phyloP scores from a whole-genome alignment of 257 asterid genomes.

The Ehretia macrophylla region DNA sequence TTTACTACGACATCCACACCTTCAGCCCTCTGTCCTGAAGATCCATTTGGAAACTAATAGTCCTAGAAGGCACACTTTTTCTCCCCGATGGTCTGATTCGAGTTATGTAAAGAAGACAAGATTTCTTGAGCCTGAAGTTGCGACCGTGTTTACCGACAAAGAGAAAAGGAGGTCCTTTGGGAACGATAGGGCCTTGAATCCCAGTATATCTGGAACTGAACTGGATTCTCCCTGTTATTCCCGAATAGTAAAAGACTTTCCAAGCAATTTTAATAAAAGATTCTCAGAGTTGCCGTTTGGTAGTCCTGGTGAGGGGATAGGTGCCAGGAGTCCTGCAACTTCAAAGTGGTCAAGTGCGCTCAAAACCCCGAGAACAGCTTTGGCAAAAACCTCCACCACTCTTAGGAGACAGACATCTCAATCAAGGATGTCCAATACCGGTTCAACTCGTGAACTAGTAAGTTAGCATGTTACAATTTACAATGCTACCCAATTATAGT shows the following conservation, averaged over 20 bases:
- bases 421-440: conserved; percentile 65
- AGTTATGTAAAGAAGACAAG: conserved; percentile 48
- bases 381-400: conserved; percentile 39
- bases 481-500: neutral
- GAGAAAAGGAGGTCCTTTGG: conserved; percentile 68
- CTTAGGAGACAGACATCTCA: conserved; percentile 55
- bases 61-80: conserved; percentile 59
- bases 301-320: conserved; percentile 39
- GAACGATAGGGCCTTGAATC: conserved; percentile 86
- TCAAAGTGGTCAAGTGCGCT: conserved; percentile 36
- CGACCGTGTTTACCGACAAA: conserved; percentile 15
- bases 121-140: conserved; percentile 42
- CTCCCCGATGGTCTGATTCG: conserved; percentile 28
- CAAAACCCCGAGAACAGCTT: conserved; percentile 35
- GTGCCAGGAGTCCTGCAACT: conserved; percentile 28
- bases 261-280: conserved; percentile 36
- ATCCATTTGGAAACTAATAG: conserved; percentile 50
- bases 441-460: conserved; percentile 95
- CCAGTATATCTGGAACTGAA: conserved; percentile 83
- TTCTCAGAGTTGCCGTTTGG: conserved; percentile 42
- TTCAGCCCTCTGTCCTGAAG: conserved; percentile 63
- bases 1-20: conserved; percentile 75
- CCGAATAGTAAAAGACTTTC: conserved; percentile 39
- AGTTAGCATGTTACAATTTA: conserved; percentile 13
- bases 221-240: conserved; percentile 49